These are phyloP conservation scores for Paraphaeosphaeria minitans DNA, from an alignment of 2,329 filamentous ascomycete genomes.

Conservation along the genomic window DNA sequence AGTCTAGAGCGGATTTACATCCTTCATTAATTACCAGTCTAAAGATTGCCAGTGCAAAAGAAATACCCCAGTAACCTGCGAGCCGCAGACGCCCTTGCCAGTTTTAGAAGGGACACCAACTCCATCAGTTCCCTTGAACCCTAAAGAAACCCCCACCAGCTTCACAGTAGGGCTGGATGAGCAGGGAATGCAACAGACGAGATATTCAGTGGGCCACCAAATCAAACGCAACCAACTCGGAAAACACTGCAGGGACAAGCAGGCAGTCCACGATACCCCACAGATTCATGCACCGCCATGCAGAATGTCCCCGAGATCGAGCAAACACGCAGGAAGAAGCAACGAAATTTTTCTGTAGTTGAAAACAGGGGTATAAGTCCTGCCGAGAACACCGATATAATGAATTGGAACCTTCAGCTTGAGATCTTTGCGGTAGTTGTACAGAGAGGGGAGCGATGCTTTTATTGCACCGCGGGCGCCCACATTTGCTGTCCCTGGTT, in stretches of 20 bases:
- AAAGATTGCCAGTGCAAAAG: constrained; percentile 38
- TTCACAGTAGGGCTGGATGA: constrained; percentile 20
- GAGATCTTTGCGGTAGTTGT: constrained; percentile 34
- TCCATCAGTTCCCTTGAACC: constrained; percentile 28
- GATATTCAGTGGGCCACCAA: constrained; percentile 20
- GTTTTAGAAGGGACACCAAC: constrained; percentile 42
- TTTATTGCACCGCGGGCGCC: constrained; percentile 51
- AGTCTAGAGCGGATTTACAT: constrained; percentile 45
- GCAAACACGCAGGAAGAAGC: constrained; percentile 35
- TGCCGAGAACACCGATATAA: constrained; percentile 46
- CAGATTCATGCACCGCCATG: constrained; percentile 33
- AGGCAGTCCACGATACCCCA: constrained; percentile 22
- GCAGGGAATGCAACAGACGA: constrained; percentile 35
- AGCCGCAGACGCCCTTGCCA: constrained; percentile 40
- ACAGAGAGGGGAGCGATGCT: constrained; percentile 27
- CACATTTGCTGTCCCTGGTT: constrained; percentile 48
- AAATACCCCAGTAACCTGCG: constrained; percentile 29
- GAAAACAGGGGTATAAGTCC: constrained; percentile 49
- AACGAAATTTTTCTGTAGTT: constrained; percentile 41
- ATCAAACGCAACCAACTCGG: constrained; percentile 29
- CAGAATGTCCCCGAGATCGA: constrained; percentile 29
- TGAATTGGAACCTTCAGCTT: constrained; percentile 33
- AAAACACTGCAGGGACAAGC: constrained; percentile 23
- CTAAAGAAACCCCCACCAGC: constrained; percentile 15
- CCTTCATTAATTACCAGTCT: constrained; percentile 51